Conservation (phyloP, 176 grass and related monocot species). For the Tuctoria greenei region DNA sequence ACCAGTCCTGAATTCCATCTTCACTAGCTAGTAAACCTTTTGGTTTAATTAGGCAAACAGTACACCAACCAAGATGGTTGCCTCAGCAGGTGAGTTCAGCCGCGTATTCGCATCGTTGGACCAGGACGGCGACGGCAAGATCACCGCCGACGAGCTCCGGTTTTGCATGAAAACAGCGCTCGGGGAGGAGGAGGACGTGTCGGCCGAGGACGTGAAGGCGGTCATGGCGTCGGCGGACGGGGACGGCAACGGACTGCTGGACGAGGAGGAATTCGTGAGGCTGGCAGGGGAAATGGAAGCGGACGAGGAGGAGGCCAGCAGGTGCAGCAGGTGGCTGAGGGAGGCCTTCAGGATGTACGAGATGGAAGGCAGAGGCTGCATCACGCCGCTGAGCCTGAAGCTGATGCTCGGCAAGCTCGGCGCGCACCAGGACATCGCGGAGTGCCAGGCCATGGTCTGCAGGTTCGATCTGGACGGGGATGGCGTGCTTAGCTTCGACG, state of each 20-base stretch:
- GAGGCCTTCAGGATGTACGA: conserved; percentile 37
- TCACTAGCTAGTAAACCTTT: neutral
- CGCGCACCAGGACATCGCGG: conserved; percentile 13
- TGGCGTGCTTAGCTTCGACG: conserved; percentile 42
- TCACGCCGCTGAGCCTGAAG: conserved; percentile 35
- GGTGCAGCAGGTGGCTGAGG: neutral
- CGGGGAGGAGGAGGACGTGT: conserved; percentile 26
- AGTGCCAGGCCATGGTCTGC: conserved; percentile 34
- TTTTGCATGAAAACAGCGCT: conserved; percentile 6
- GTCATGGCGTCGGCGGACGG: conserved; percentile 6
- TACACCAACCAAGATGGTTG: neutral
- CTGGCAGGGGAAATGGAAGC: neutral
- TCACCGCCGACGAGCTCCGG: conserved; percentile 31
- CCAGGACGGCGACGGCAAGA: conserved; percentile 31
- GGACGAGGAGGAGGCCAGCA: neutral
- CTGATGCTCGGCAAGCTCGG: conserved; percentile 21
- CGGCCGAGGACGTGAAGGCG: conserved; percentile 18
- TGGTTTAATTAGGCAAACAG: neutral
- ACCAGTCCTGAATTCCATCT: neutral
- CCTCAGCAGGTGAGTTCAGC: conserved; percentile 2
- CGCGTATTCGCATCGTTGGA: conserved; percentile 27
- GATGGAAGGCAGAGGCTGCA: conserved; percentile 38
- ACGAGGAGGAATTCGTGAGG: conserved; percentile 32
- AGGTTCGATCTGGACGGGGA: conserved; percentile 40
- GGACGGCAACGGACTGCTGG: conserved; percentile 34